phyloP scores from a whole-genome alignment of 208 protist species.

The Vickermania ingenoplastis region DNA sequence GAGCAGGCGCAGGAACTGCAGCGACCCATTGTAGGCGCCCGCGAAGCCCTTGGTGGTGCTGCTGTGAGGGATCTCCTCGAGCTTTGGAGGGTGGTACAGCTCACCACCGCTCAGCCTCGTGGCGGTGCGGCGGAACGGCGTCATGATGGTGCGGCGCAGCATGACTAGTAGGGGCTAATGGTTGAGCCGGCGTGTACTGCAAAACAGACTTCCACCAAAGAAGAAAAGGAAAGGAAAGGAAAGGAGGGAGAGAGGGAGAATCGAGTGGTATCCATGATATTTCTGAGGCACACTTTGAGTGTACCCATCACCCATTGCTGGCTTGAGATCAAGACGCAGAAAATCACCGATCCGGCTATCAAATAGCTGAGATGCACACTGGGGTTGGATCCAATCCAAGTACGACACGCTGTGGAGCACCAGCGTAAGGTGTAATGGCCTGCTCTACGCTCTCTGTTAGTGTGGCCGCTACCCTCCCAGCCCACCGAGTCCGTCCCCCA shows the following conservation, averaged over 20 bases:
- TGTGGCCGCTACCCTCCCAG: no score
- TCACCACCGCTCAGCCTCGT: conserved; percentile 66
- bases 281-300: no score
- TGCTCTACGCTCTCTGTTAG: no score
- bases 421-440: no score
- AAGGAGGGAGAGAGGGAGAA: not conserved
- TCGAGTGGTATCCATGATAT: no score
- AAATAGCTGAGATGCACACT: no score
- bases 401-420: no score
- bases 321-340: no score
- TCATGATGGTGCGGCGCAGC: conserved; percentile 67
- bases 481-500: not conserved
- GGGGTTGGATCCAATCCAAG: no score
- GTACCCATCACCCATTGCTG: no score
- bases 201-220: not conserved
- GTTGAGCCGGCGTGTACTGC: not conserved
- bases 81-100: conserved; percentile 71
- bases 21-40: conserved; percentile 57
- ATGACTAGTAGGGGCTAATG: conserved; percentile 28
- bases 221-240: conserved; percentile 2
- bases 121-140: conserved; percentile 63
- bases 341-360: no score
- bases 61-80: conserved; percentile 61
- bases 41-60: conserved; percentile 67
- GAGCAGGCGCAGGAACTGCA: conserved; percentile 53